Percentiles rank a stretch among this genome's conserved stretches.
Conservation (phyloP, 2,329 filamentous ascomycete genomes). For the Penicillium sp. region DNA sequence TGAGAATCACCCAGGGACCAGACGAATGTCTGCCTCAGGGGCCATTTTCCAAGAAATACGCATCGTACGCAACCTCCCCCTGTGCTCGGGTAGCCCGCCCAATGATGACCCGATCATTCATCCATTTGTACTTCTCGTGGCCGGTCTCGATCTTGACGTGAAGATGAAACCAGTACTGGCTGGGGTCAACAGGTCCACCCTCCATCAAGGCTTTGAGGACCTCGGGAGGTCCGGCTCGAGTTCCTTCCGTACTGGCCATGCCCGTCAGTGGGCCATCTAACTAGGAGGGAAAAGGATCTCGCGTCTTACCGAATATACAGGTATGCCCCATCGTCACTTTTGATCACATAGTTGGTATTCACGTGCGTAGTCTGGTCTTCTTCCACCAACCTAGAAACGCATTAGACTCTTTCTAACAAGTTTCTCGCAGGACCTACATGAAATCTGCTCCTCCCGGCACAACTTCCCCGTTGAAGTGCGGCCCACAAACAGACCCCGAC, state of each 20-base stretch:
- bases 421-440: conserved; percentile 13
- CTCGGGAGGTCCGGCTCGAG: conserved; percentile 25
- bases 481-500: conserved; percentile 20
- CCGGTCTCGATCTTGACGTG: conserved; percentile 27
- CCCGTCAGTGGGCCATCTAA: not conserved
- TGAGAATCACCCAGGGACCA: not conserved
- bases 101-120: conserved; percentile 29
- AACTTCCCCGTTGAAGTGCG: conserved; percentile 24
- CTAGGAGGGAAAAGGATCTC: not conserved
- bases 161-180: conserved; percentile 28
- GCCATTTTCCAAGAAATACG: conserved; percentile 27
- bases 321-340: conserved; percentile 26
- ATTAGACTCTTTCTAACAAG: not conserved
- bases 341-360: conserved; percentile 29
- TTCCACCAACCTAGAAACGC: conserved; percentile 22
- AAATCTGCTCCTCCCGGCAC: conserved; percentile 28
- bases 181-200: conserved; percentile 23
- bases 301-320: conserved; percentile 23
- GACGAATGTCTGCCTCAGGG: not conserved
- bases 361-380: conserved; percentile 29
- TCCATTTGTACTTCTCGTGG: conserved; percentile 26
- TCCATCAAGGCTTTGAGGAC: conserved; percentile 27
- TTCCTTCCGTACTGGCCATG: conserved; percentile 24
- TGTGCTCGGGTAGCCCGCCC: conserved; percentile 24
- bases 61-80: conserved; percentile 29